Percentiles rank a stretch among this genome's conserved stretches.
phyloP scores from a whole-genome alignment of 1,139 yeast genomes.

The Blastobotrys aristatus region DNA sequence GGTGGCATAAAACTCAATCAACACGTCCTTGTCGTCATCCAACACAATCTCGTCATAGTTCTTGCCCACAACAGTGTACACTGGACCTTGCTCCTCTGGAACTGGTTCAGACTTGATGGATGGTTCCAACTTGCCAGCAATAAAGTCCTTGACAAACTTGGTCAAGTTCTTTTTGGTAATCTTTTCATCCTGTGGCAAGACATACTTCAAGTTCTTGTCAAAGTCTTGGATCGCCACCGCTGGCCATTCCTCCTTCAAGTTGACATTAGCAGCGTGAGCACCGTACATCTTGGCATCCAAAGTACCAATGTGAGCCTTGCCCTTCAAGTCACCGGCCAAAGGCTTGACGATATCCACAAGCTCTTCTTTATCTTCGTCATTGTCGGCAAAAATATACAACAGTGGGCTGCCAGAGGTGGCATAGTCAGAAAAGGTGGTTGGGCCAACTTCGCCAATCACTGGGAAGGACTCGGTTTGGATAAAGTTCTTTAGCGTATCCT shows the following conservation, averaged over 20 bases:
- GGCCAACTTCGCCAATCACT: slow-evolving; percentile 83
- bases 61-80: slow-evolving; percentile 75
- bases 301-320: slow-evolving; percentile 81
- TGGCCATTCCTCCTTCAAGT: slow-evolving; percentile 84
- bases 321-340: slow-evolving; percentile 72
- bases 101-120: slow-evolving; percentile 79
- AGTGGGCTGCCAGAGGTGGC: slow-evolving; percentile 70
- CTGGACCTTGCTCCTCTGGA: slow-evolving; percentile 76
- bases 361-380: slow-evolving; percentile 59
- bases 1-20: slow-evolving; percentile 94
- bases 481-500: slow-evolving; percentile 46
- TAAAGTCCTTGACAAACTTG: slow-evolving; percentile 59
- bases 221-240: slow-evolving; percentile 83
- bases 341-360: slow-evolving; percentile 50
- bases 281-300: slow-evolving; percentile 80
- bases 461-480: slow-evolving; percentile 72
- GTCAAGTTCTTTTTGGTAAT: slow-evolving; percentile 45
- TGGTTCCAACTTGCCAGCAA: slow-evolving; percentile 62
- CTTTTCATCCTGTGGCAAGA: slow-evolving; percentile 46
- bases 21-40: slow-evolving; percentile 73
- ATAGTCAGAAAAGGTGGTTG: slow-evolving; percentile 72
- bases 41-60: slow-evolving; percentile 68
- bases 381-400: slow-evolving; percentile 80
- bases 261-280: slow-evolving; percentile 82
- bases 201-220: slow-evolving; percentile 60